phyloP scores from a whole-genome alignment of 495 filamentous ascomycete genomes.

The Thermothielavioides terrestris region DNA sequence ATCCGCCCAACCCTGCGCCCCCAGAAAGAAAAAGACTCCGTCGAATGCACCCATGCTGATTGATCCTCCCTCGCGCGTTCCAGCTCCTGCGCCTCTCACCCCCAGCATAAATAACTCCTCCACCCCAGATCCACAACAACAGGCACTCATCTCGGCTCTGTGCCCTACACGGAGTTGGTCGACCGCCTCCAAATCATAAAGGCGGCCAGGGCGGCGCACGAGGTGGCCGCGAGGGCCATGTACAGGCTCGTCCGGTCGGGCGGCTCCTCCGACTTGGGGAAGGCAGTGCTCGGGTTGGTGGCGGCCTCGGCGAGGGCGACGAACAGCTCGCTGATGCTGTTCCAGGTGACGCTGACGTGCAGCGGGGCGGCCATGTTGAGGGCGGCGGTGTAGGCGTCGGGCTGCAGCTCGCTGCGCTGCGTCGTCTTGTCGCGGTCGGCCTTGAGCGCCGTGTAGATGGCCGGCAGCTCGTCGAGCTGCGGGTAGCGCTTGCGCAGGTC shows the following conservation, averaged over 20 bases:
- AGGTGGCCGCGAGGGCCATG: conserved; percentile 71
- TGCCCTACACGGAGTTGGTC: conserved; percentile 21
- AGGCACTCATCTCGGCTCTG: neutral
- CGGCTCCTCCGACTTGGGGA: conserved; percentile 79
- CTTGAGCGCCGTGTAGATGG: conserved; percentile 86
- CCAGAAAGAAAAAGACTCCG: conserved; percentile 1
- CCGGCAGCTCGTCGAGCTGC: conserved; percentile 76
- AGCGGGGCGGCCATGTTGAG: conserved; percentile 77
- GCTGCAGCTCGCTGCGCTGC: conserved; percentile 82
- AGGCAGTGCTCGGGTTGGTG: conserved; percentile 75
- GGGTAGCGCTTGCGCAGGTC: conserved; percentile 67
- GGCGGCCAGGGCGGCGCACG: conserved; percentile 71
- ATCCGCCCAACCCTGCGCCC: neutral
- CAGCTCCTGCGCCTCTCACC: neutral
- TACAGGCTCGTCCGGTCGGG: conserved; percentile 77
- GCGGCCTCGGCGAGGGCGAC: conserved; percentile 80
- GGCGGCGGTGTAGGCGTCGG: conserved; percentile 78
- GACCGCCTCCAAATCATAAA: conserved; percentile 59
- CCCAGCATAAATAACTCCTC: neutral
- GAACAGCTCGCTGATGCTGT: conserved; percentile 82
- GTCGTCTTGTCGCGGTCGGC: conserved; percentile 91
- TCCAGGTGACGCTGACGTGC: conserved; percentile 91
- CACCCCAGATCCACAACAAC: neutral
- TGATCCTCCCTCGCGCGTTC: neutral
- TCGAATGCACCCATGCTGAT: neutral